Evolutionary conservation across 495 filamentous ascomycete species (phyloP), one percentile per base, ranked within the genome.

Genomic region (Aspergillus nidulans): DNA sequence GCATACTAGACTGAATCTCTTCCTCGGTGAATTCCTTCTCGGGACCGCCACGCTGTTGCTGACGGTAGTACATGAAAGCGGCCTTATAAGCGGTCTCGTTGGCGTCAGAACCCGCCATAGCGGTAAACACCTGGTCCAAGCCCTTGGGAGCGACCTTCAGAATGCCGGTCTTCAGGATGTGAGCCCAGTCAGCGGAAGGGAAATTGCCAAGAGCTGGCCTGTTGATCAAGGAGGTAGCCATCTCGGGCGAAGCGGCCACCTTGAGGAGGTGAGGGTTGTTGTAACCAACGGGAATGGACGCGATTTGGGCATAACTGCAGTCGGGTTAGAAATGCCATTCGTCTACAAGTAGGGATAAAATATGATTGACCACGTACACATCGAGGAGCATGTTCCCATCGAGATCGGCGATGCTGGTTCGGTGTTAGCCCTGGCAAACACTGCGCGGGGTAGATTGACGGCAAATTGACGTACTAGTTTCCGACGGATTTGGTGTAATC

Each of bases 1-100:
- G 70, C 94, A 98, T 98, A 63, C 83, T 77, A 7, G 83, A 85
- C 19, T 73, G 63, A 57, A 92, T 77, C 70, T 98, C 94, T 60
- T 90, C 85, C 28, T 84, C 77, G 18, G 89, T 86, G 76, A 97
- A 97, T 58, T 92, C 90, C 25, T 88, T 88, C 43, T 86, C 65
- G 53, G 80, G 69, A 21, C 92, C 92, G 61, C 94, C 94, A 59
- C 94, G 89, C 74, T 96, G 85, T 40, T 85, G 81, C 67, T 91
- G 90, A 20, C 92, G 87, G 57, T 87, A 87, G 83, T 89, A 98
- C 86, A 98, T 98, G 79, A 97, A 97, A 52, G 94, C 94, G 34
- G 94, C 94, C 73, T 98, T 98, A 81, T 92, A 99, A 47, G 95
- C 95, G n/a, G 90, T 91, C 73, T 99, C 95, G 77, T 97, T 97